Base-by-base conservation (phyloP, 441 rosid species). In the Lepidium campestre region DNA sequence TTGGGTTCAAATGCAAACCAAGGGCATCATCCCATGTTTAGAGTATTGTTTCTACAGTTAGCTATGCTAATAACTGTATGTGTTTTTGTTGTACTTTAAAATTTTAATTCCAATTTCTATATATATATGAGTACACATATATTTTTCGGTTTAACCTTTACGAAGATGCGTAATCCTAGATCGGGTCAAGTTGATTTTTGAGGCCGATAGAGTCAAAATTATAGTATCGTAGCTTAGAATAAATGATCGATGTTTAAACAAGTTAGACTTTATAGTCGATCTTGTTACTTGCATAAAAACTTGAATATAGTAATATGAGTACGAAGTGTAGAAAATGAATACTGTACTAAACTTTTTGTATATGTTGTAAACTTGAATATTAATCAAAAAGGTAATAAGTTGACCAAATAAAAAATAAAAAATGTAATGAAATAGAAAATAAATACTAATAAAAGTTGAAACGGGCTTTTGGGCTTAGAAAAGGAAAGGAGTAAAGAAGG, bases 391-490 rank as follows among this genome's bases (percentile, higher is more conserved):
- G 25, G 14, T 10, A 27, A 5, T 12, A 1, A 41, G 15, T n/a
- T n/a, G n/a, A n/a, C n/a, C n/a, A n/a, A n/a, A n/a, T n/a, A n/a
- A n/a, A n/a, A n/a, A n/a, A n/a, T n/a, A n/a, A n/a, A n/a, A n/a
- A n/a, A n/a, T n/a, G n/a, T n/a, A n/a, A n/a, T n/a, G n/a, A n/a
- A n/a, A n/a, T n/a, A 41, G 3, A n/a, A 14, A 12, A 37, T 37
- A 45, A 4, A 8, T 1, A 42, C 0, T 14, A 7, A 40, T 2
- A 41, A 14, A 7, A 3, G 23, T 2, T 44, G 40, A 45, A 60
- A 17, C 8, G 65, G 65, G 8, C 60, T 40, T 52, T 52, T 65
- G 60, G 69, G 72, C 57, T 37, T 48, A n/a, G 57, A 57, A 68
- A 68, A 34, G 65, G 72, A 68, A 68, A 68, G 49, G 10, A 56